A percentile compares a stretch with the other conserved stretches of the same genome.
Evolutionary conservation across 2,329 filamentous ascomycete species (phyloP).

Genomic region (Fusarium mexicanum): DNA sequence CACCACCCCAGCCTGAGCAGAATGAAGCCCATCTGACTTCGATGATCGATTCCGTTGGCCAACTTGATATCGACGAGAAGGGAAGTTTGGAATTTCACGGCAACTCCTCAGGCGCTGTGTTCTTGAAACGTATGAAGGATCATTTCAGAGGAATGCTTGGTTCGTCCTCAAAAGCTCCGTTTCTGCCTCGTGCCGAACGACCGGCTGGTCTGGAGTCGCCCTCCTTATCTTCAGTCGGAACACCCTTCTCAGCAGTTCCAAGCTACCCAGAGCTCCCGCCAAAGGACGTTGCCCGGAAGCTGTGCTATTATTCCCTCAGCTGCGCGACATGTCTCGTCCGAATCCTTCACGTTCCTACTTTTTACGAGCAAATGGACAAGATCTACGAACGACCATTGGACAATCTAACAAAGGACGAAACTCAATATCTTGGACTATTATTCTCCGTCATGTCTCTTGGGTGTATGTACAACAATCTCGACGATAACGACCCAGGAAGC

Average conservation of each 20-base stretch:
- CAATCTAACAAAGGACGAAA: constrained; percentile 70
- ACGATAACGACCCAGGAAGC: constrained; percentile 60
- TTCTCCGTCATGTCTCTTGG: constrained; percentile 78
- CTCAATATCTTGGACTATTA: constrained; percentile 74
- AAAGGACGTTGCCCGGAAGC: constrained; percentile 61
- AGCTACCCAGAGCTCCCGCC: constrained; percentile 75
- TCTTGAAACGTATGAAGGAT: constrained; percentile 85
- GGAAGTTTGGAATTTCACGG: constrained; percentile 97
- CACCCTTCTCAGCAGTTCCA: constrained; percentile 65
- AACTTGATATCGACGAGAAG: constrained; percentile 89
- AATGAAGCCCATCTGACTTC: constrained; percentile 83
- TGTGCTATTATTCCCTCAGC: constrained; percentile 66
- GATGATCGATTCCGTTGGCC: constrained; percentile 93
- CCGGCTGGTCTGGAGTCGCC: constrained; percentile 74
- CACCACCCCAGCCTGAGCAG: constrained; percentile 50
- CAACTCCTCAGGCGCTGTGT: constrained; percentile 89
- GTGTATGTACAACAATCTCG: constrained; percentile 73
- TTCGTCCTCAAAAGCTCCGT: constrained; percentile 67
- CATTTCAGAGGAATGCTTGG: constrained; percentile 83
- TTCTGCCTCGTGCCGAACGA: constrained; percentile 63
- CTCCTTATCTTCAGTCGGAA: constrained; percentile 67
- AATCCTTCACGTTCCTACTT: constrained; percentile 83
- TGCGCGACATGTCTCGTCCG: constrained; percentile 69
- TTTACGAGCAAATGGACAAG: constrained; percentile 79
- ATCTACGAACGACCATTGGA: constrained; percentile 78